phyloP scores from a whole-genome alignment of 2,329 filamentous ascomycete genomes.

The Trichoderma polysporum region DNA sequence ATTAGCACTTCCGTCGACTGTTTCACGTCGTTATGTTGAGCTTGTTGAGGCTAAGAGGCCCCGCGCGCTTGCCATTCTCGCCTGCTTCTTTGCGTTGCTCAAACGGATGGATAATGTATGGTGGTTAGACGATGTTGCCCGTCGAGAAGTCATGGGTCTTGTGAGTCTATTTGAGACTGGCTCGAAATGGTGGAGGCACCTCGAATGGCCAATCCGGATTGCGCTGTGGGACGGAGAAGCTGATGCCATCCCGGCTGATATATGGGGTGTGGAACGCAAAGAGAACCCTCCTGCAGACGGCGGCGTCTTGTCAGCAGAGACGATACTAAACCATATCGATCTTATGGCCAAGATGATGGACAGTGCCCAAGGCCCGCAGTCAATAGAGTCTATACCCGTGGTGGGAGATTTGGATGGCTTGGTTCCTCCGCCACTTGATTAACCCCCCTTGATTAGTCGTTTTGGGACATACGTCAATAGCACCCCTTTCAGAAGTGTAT shows the following conservation, averaged over 20 bases:
- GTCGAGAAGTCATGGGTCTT: slow-evolving; percentile 64
- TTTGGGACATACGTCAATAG: not conserved
- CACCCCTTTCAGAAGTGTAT: not conserved
- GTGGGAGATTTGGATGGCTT: slow-evolving; percentile 34
- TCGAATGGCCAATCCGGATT: slow-evolving; percentile 61
- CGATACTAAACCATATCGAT: slow-evolving; percentile 43
- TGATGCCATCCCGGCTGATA: slow-evolving; percentile 51
- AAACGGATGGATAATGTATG: slow-evolving; percentile 62
- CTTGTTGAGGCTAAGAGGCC: slow-evolving; percentile 59
- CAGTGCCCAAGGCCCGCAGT: slow-evolving; percentile 30
- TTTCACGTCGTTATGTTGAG: slow-evolving; percentile 60
- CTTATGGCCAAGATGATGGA: slow-evolving; percentile 39
- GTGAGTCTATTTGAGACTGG: slow-evolving; percentile 58
- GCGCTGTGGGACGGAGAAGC: slow-evolving; percentile 54
- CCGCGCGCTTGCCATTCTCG: slow-evolving; percentile 62
- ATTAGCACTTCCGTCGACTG: slow-evolving; percentile 63
- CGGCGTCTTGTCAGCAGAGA: slow-evolving; percentile 35
- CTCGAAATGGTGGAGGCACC: slow-evolving; percentile 60
- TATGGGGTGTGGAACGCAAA: slow-evolving; percentile 56
- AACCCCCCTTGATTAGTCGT: not conserved
- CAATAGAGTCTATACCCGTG: slow-evolving; percentile 31
- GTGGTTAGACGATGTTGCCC: slow-evolving; percentile 69
- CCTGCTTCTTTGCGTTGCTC: slow-evolving; percentile 65
- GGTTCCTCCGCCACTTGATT: slow-evolving; percentile 36
- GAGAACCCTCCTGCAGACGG: slow-evolving; percentile 33